Evolutionary conservation across 495 filamentous ascomycete species (phyloP).

Genomic region (Penicillium taxi): DNA sequence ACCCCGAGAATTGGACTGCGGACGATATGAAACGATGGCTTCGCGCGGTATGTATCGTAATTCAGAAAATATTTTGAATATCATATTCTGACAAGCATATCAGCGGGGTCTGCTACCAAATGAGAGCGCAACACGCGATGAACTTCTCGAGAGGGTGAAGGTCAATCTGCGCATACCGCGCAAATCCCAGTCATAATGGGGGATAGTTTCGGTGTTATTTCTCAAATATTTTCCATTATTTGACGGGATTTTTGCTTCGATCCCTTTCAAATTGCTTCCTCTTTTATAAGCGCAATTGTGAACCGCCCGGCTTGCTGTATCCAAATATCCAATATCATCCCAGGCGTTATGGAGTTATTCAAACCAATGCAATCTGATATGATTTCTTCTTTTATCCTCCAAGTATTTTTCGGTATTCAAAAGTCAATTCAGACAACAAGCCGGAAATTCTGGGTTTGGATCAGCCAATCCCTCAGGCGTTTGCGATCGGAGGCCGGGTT

Average conservation of each 20-base stretch:
- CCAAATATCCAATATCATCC: too few relatives aligned
- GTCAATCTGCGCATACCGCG: constrained; percentile 59
- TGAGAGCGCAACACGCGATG: constrained; percentile 57
- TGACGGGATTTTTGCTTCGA: too few relatives aligned
- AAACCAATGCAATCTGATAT: too few relatives aligned
- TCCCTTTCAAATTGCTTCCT: too few relatives aligned
- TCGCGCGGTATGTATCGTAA: constrained; percentile 49
- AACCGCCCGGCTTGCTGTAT: too few relatives aligned
- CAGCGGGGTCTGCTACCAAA: constrained; percentile 69
- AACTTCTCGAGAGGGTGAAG: constrained; percentile 71
- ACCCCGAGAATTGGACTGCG: constrained; percentile 64
- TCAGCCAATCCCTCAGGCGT: constrained; percentile 51
- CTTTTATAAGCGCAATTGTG: too few relatives aligned
- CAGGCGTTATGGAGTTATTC: too few relatives aligned
- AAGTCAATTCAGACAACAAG: constrained; percentile 38
- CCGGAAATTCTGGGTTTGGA: constrained; percentile 68
- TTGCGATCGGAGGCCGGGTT: constrained; percentile 47
- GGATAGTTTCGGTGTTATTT: background rate
- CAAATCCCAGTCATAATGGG: constrained; percentile 8
- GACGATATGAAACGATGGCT: constrained; percentile 72
- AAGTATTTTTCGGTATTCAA: background rate
- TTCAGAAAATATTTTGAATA: background rate
- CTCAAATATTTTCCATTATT: too few relatives aligned
- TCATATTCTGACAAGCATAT: background rate
- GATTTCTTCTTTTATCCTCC: background rate